These are phyloP conservation scores for Magnusiomyces paraingens DNA, from an alignment of 1,139 yeast genomes.

Conservation along the genomic window DNA sequence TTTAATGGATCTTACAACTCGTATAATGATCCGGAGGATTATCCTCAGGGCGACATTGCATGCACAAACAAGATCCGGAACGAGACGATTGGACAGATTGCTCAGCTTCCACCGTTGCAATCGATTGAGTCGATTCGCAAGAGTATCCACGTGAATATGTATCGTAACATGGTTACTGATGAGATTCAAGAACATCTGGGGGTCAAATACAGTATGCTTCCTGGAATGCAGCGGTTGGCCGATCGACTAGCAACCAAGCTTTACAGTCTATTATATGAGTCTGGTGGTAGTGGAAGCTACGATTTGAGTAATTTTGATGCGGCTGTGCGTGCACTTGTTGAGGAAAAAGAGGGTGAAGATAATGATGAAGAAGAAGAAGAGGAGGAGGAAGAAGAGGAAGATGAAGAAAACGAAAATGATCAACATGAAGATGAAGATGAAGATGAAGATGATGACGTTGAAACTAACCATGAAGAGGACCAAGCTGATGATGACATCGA, in stretches of 20 bases:
- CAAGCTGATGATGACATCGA: not conserved
- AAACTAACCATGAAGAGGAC: not conserved
- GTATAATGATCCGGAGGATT: not conserved
- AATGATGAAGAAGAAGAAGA: not conserved
- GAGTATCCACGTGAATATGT: not conserved
- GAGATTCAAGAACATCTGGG: not conserved
- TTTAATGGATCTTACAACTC: not conserved
- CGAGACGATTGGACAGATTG: not conserved
- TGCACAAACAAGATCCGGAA: not conserved
- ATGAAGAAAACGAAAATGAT: not conserved
- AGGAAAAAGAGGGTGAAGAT: not conserved
- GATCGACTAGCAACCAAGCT: no score
- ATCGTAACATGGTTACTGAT: not conserved
- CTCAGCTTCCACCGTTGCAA: not conserved
- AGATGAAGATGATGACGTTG: not conserved
- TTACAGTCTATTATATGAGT: no score
- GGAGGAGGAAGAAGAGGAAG: not conserved
- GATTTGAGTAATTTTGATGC: not conserved
- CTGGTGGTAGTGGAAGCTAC: not conserved
- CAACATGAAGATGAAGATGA: not conserved
- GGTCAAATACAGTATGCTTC: no score
- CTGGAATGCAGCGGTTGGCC: no score
- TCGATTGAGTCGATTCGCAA: not conserved
- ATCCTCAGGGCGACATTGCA: slow-evolving; percentile 5
- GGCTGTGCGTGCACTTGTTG: not conserved